Conservation (phyloP, 345 rosid species). For the Passiflora organensis region DNA sequence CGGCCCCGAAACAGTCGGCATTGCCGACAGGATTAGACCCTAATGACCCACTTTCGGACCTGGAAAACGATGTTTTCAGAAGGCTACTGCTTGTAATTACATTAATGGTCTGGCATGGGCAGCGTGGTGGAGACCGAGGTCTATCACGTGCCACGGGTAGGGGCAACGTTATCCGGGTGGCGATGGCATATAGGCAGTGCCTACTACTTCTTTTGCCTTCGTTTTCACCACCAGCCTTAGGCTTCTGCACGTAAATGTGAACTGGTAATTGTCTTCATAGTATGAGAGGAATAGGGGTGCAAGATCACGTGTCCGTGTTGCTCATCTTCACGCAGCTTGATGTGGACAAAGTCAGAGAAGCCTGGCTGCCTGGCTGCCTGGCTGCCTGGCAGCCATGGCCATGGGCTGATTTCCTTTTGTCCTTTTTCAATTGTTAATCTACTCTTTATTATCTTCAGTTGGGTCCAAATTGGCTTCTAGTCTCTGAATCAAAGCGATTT, state of each 20-base stretch:
- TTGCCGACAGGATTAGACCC: background rate
- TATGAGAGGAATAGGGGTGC: constrained; percentile 9
- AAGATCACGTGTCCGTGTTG: constrained; percentile 14
- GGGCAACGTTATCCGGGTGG: background rate
- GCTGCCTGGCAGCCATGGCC: background rate
- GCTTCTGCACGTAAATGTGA: background rate
- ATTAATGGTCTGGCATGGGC: no score
- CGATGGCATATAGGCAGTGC: background rate
- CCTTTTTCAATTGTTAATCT: constrained; percentile 26
- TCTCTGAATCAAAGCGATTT: no score
- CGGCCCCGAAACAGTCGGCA: background rate
- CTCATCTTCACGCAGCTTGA: background rate
- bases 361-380: background rate
- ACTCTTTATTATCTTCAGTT: no score
- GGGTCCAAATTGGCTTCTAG: no score
- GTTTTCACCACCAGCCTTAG: background rate
- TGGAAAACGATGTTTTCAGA: background rate
- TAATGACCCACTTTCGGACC: background rate
- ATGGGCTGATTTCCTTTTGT: background rate
- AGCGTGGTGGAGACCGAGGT: constrained; percentile 1
- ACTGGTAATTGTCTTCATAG: background rate
- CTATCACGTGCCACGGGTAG: constrained; percentile 2
- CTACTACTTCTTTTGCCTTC: background rate
- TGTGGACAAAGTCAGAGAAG: background rate
- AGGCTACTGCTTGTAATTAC: background rate